Evolutionary conservation across 148 eudicot genomes (phyloP).

Genomic region (Hydrangea macrophylla): DNA sequence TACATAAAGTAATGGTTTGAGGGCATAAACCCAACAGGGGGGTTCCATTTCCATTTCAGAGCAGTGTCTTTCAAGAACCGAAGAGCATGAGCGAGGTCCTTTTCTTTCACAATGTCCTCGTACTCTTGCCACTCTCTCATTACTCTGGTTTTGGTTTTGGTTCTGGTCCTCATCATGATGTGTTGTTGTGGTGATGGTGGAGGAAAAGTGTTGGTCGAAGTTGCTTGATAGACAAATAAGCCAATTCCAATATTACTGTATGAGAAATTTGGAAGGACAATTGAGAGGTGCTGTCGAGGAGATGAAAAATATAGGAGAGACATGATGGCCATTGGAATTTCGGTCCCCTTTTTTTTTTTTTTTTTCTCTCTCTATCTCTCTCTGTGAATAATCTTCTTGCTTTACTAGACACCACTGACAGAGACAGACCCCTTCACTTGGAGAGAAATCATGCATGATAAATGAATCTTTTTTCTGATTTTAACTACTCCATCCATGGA

Average conservation of each 20-base stretch:
- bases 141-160: conserved; percentile 43
- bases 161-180: too few relatives aligned
- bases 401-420: too few relatives aligned
- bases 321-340: conserved; percentile 8
- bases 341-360: too few relatives aligned
- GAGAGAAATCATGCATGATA: too few relatives aligned
- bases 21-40: too few relatives aligned
- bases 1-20: too few relatives aligned
- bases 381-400: too few relatives aligned
- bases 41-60: too few relatives aligned
- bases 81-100: conserved; percentile 78
- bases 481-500: too few relatives aligned
- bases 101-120: conserved; percentile 77
- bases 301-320: background rate
- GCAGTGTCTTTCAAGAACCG: conserved; percentile 44
- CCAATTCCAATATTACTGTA: background rate
- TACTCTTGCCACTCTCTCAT: conserved; percentile 77
- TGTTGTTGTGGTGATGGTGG: background rate
- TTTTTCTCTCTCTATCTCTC: too few relatives aligned
- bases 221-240: background rate
- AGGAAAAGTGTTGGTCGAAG: background rate
- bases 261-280: background rate
- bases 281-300: background rate
- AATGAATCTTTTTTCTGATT: too few relatives aligned
- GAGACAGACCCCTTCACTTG: conserved; percentile 38